These are phyloP conservation scores for Metarhizium humberi DNA, from an alignment of 2,329 filamentous ascomycete genomes.

Conservation along the genomic window DNA sequence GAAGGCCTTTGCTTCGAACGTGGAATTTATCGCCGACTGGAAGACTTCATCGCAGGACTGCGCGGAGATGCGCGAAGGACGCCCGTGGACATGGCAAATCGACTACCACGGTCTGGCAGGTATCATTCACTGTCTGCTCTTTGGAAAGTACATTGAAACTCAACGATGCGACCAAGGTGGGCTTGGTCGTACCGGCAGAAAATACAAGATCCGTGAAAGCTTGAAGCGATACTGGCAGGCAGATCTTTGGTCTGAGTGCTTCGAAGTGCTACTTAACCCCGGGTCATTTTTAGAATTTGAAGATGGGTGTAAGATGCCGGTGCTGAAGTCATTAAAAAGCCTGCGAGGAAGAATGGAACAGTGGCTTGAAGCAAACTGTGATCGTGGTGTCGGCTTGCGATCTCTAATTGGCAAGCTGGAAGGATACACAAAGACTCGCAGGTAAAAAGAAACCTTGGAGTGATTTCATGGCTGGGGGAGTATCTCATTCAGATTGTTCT, in stretches of 20 bases:
- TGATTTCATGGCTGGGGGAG: background rate
- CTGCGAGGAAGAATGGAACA: constrained; percentile 72
- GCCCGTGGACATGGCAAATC: constrained; percentile 96
- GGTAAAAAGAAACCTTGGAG: constrained; percentile 8
- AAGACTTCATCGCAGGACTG: constrained; percentile 81
- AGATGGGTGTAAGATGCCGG: constrained; percentile 59
- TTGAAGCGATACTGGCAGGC: constrained; percentile 96
- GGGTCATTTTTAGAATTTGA: constrained; percentile 55
- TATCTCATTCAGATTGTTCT: background rate
- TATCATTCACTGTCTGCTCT: constrained; percentile 79
- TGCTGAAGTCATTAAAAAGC: constrained; percentile 57
- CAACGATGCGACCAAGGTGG: constrained; percentile 44
- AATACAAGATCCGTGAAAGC: constrained; percentile 71
- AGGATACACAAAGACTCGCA: constrained; percentile 30
- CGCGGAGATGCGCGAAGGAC: constrained; percentile 86
- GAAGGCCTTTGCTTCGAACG: constrained; percentile 65
- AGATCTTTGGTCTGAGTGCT: constrained; percentile 77
- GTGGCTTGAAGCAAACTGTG: constrained; percentile 73
- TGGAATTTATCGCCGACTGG: constrained; percentile 90
- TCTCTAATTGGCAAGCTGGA: constrained; percentile 57
- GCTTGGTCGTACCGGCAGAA: constrained; percentile 51
- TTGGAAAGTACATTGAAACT: constrained; percentile 91
- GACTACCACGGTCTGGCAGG: constrained; percentile 92
- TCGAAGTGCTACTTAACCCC: constrained; percentile 82
- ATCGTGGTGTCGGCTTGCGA: constrained; percentile 69